Conservation (phyloP, 139 green algal species). For the Pseudopediastrum boryanum region DNA sequence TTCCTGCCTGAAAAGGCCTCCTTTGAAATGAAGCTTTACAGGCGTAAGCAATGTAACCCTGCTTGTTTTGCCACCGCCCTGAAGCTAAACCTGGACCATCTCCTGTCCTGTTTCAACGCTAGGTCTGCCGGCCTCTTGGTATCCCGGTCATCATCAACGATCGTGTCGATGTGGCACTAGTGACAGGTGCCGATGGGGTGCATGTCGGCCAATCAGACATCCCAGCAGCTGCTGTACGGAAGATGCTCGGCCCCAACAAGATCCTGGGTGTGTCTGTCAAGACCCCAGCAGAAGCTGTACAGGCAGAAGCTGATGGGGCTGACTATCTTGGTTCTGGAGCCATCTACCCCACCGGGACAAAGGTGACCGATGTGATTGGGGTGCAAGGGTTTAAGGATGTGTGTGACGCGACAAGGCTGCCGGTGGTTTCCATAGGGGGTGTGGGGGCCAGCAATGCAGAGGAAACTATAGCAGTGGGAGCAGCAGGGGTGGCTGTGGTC, state of each 20-base stretch:
- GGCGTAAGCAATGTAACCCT: no score
- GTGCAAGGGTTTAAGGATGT: slow-evolving; percentile 71
- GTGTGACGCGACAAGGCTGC: slow-evolving; percentile 56
- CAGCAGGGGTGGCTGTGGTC: slow-evolving; percentile 79
- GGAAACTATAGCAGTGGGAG: slow-evolving; percentile 49
- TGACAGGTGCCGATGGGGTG: slow-evolving; percentile 80
- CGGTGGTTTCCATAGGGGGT: slow-evolving; percentile 92
- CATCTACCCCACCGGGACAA: slow-evolving; percentile 83
- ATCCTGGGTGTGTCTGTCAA: slow-evolving; percentile 91
- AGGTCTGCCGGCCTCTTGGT: slow-evolving; percentile 60
- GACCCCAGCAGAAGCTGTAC: slow-evolving; percentile 67
- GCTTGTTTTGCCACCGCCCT: background rate
- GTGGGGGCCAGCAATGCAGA: slow-evolving; percentile 67
- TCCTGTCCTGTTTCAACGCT: no score
- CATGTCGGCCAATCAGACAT: slow-evolving; percentile 92
- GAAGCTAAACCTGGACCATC: background rate
- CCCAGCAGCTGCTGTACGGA: slow-evolving; percentile 57
- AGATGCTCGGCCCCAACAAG: slow-evolving; percentile 56
- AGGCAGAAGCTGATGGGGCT: slow-evolving; percentile 69
- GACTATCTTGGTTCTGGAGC: slow-evolving; percentile 91
- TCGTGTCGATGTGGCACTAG: slow-evolving; percentile 90
- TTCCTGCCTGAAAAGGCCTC: no score
- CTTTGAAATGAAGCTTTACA: no score
- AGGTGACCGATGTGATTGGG: slow-evolving; percentile 80
- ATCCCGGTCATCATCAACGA: slow-evolving; percentile 95